phyloP scores from a whole-genome alignment of 1,284 basidiomycete species.

The Amylostereum areolatum region DNA sequence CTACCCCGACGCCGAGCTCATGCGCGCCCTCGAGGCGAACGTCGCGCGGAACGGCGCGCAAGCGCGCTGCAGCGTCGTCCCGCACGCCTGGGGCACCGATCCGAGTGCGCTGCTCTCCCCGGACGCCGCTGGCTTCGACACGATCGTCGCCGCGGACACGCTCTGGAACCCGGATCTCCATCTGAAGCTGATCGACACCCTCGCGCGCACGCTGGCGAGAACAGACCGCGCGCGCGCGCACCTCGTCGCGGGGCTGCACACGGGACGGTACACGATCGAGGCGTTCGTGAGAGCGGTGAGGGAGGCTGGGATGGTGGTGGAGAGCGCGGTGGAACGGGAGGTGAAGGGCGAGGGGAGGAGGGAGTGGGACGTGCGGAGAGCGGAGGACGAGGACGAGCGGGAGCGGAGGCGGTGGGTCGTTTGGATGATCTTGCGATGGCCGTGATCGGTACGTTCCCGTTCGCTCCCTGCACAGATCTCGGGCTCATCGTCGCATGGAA shows the following conservation, averaged over 20 bases:
- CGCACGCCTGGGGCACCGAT: conserved; percentile 63
- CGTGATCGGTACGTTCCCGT: not conserved
- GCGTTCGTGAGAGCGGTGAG: conserved; percentile 42
- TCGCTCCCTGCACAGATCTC: too few species aligned
- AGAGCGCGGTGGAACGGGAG: conserved; percentile 44
- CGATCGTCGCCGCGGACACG: conserved; percentile 68
- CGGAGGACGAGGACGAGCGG: conserved; percentile 50
- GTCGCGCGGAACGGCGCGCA: conserved; percentile 42
- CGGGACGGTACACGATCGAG: conserved; percentile 63
- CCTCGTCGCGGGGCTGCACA: conserved; percentile 67
- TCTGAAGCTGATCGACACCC: conserved; percentile 41
- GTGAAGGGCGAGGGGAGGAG: conserved; percentile 32
- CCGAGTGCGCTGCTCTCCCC: conserved; percentile 25
- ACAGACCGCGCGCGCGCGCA: conserved; percentile 42
- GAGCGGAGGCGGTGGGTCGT: conserved; percentile 66
- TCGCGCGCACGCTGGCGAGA: conserved; percentile 40
- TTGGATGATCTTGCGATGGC: conserved; percentile 59
- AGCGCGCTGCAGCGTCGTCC: conserved; percentile 38
- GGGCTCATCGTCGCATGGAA: too few species aligned
- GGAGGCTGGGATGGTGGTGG: conserved; percentile 37
- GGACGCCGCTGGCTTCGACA: conserved; percentile 39
- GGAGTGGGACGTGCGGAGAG: conserved; percentile 46
- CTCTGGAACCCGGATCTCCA: conserved; percentile 67
- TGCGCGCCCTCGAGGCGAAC: conserved; percentile 53
- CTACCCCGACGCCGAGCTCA: conserved; percentile 64